Base-by-base conservation (phyloP, 495 filamentous ascomycete species). In the Hypoxylon fragiforme region DNA sequence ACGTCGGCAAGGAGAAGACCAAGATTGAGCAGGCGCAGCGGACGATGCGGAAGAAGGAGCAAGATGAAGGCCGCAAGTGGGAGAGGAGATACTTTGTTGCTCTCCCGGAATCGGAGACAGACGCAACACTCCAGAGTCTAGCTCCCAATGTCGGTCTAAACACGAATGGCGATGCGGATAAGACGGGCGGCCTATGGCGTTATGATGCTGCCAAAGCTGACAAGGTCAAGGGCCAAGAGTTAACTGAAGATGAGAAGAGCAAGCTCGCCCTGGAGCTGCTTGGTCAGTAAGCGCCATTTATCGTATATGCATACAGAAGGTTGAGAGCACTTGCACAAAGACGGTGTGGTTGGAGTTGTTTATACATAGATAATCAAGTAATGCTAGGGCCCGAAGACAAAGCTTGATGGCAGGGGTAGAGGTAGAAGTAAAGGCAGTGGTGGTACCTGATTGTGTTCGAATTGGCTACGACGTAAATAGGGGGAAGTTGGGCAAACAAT, bases 1-100 rank as follows among this genome's bases (percentile, higher is more conserved):
- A 79, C 8, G 88, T 90, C 4, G 82, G 85, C 3, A 58, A 64
- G 3, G 86, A 92, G 73, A 98, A 98, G 74, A 79, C 79, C 30
- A 87, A 90, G 68, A 96, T 98, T 56, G 94, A 98, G 70, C 90
- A 90, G 49, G 83, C 84, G 21, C 95, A 98, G 73, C 84, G 94
- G 6, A 88, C 91, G 60, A 68, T 92, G 74, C 84, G 94, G 57
- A 87, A 84, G 67, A 77, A 79, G 63, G 94, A 98, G 71, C 86
- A 85, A 70, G 77, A 80, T 9, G 88, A 92, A 62, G 85, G 86
- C 26, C 76, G 80, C 32, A 85, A 88, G 52, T 98, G 92, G 90
- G 81, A 90, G 63, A 77, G 94, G 39, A 78, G 88, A 38, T 97
- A 92, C 70, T 98, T 98, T 74, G 85, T 70, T 8, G 70, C 77